A percentile compares a stretch with the other conserved stretches of the same genome.
phyloP scores from a whole-genome alignment of 495 filamentous ascomycete genomes.

The Aspergillus heteromorphus region DNA sequence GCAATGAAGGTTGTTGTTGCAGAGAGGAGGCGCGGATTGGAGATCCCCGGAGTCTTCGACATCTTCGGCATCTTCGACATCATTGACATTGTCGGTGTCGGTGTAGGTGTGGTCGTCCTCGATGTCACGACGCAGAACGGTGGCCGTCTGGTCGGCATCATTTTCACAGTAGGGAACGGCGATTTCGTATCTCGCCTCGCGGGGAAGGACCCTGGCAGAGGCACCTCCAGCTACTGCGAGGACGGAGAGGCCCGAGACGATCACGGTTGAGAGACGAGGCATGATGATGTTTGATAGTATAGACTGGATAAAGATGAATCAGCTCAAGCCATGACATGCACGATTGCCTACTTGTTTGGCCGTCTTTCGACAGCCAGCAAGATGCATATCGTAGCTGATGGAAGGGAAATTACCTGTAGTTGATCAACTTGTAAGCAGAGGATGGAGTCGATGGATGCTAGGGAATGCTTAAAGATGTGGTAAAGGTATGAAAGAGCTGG shows the following conservation, averaged over 20 bases:
- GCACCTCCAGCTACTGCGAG: neutral
- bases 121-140: neutral
- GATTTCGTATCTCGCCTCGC: neutral
- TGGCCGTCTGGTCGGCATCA: neutral
- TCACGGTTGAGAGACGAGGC: neutral
- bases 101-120: neutral
- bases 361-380: neutral
- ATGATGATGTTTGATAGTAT: conserved; percentile 1
- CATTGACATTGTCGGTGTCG: neutral
- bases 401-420: neutral
- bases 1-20: conserved; percentile 2
- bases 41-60: neutral
- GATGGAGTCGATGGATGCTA: neutral
- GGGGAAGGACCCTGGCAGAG: neutral
- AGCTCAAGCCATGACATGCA: neutral
- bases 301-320: neutral
- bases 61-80: neutral
- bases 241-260: neutral
- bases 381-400: neutral
- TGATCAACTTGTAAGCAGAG: neutral
- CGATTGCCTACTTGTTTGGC: neutral
- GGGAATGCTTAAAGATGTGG: too few relatives aligned
- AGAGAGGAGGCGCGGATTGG: neutral
- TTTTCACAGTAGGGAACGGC: neutral
- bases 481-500: neutral